A percentile compares a stretch with the other conserved stretches of the same genome.
phyloP scores from a whole-genome alignment of 164 flowering plant species.

The Platanus orientalis region DNA sequence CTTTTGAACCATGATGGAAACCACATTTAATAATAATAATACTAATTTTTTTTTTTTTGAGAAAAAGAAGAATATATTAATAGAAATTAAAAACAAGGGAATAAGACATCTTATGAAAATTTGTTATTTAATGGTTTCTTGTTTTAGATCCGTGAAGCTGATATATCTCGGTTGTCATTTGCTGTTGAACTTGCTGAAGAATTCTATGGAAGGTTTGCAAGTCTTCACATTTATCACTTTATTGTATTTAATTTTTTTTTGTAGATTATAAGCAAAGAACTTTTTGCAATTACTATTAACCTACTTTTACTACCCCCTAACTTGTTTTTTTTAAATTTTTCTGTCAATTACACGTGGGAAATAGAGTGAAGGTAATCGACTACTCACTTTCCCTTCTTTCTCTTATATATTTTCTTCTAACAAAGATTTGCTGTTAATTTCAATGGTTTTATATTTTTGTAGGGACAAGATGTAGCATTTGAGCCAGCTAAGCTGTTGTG shows the following conservation, averaged over 20 bases:
- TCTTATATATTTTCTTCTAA: neutral
- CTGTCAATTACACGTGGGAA: constrained; percentile 14
- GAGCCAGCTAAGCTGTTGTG: constrained; percentile 97
- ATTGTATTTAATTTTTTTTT: too few species aligned
- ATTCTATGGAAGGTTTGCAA: constrained; percentile 87
- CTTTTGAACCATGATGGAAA: too few species aligned
- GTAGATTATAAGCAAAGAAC: too few species aligned
- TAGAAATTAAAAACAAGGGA: too few species aligned
- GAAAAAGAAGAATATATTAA: too few species aligned
- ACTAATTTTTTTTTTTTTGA: too few species aligned
- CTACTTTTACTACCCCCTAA: too few species aligned
- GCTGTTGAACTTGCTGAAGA: constrained; percentile 99
- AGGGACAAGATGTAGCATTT: constrained; percentile 99
- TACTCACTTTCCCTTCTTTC: constrained; percentile 1
- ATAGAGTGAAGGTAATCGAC: constrained; percentile 84
- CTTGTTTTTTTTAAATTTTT: constrained; percentile 25
- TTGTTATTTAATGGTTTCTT: constrained; percentile 3
- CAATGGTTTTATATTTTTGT: constrained; percentile 19
- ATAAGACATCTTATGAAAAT: too few species aligned
- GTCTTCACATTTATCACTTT: neutral
- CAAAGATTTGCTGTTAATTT: constrained; percentile 3
- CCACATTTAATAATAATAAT: too few species aligned
- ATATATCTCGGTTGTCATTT: constrained; percentile 92
- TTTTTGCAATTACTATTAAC: too few species aligned
- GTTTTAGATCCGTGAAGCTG: constrained; percentile 93